phyloP scores from a whole-genome alignment of 768 basidiomycete species.

The Sarcomyxa edulis region DNA sequence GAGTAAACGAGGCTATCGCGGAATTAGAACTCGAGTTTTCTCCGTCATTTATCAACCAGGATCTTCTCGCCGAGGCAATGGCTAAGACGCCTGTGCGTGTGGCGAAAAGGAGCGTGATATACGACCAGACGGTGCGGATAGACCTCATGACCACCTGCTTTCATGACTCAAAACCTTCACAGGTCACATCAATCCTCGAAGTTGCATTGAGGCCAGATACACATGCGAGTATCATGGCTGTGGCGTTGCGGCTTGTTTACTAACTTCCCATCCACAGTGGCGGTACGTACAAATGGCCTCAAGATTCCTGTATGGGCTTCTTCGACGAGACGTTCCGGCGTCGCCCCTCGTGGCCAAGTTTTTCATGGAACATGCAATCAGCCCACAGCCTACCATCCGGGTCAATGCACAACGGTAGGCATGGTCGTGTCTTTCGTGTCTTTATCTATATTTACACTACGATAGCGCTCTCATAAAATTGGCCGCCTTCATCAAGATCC shows the following conservation, averaged over 20 bases:
- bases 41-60: slow-evolving; percentile 30
- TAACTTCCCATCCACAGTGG: slow-evolving; percentile 48
- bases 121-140: slow-evolving; percentile 48
- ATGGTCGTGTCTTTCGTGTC: slow-evolving; percentile 1
- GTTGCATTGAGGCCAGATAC: slow-evolving; percentile 58
- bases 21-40: slow-evolving; percentile 50
- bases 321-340: slow-evolving; percentile 57
- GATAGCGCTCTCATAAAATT: slow-evolving; percentile 63
- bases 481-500: slow-evolving; percentile 65
- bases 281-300: slow-evolving; percentile 72
- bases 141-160: slow-evolving; percentile 2
- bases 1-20: slow-evolving; percentile 41
- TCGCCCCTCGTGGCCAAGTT: slow-evolving; percentile 52
- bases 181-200: slow-evolving; percentile 59
- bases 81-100: slow-evolving; percentile 36
- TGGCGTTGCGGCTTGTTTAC: slow-evolving; percentile 5
- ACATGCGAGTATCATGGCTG: slow-evolving; percentile 48
- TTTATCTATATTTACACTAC: slow-evolving; percentile 4
- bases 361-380: slow-evolving; percentile 60
- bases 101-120: slow-evolving; percentile 37
- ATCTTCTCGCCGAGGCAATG: slow-evolving; percentile 37
- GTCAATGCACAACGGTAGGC: slow-evolving; percentile 58
- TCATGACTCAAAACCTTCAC: slow-evolving; percentile 9
- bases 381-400: slow-evolving; percentile 67
- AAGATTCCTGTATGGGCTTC: slow-evolving; percentile 53